phyloP scores from a whole-genome alignment of 192 early-diverging fungal genomes.

The Coemansia sp. region DNA sequence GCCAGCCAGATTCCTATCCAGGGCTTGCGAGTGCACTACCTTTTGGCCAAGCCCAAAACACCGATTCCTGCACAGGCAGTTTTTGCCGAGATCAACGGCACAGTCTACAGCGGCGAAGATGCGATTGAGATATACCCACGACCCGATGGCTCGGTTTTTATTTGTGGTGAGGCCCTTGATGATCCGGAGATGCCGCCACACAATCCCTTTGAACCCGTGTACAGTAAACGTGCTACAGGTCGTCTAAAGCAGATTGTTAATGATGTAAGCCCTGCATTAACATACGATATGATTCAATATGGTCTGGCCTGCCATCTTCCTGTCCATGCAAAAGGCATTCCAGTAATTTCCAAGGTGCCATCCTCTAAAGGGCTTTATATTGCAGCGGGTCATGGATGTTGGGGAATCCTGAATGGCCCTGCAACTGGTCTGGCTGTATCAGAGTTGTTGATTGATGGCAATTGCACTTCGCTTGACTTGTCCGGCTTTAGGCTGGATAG shows the following conservation, averaged over 20 bases:
- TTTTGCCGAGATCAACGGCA: constrained; percentile 56
- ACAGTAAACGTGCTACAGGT: constrained; percentile 44
- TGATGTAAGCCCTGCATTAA: constrained; percentile 37
- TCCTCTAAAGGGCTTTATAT: constrained; percentile 39
- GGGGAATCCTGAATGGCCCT: constrained; percentile 53
- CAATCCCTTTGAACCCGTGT: constrained; percentile 51
- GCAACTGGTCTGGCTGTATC: constrained; percentile 48
- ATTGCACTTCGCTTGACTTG: constrained; percentile 35
- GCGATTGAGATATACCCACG: constrained; percentile 54
- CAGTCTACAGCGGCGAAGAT: constrained; percentile 51
- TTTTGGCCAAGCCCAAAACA: constrained; percentile 35
- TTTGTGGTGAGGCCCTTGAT: constrained; percentile 52
- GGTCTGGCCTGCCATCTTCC: constrained; percentile 49
- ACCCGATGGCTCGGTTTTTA: constrained; percentile 52
- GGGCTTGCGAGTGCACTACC: constrained; percentile 51
- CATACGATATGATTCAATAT: constrained; percentile 43
- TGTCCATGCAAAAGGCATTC: constrained; percentile 47
- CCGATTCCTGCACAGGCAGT: constrained; percentile 44
- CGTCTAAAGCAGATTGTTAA: constrained; percentile 52
- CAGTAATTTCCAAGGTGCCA: constrained; percentile 47
- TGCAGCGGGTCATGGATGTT: constrained; percentile 52
- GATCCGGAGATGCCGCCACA: constrained; percentile 52
- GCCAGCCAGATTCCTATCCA: constrained; percentile 54
- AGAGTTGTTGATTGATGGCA: constrained; percentile 41
- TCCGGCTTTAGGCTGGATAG: constrained; percentile 42